Conservation (phyloP, 2,329 filamentous ascomycete genomes). For the Neopestalotiopsis rosae region DNA sequence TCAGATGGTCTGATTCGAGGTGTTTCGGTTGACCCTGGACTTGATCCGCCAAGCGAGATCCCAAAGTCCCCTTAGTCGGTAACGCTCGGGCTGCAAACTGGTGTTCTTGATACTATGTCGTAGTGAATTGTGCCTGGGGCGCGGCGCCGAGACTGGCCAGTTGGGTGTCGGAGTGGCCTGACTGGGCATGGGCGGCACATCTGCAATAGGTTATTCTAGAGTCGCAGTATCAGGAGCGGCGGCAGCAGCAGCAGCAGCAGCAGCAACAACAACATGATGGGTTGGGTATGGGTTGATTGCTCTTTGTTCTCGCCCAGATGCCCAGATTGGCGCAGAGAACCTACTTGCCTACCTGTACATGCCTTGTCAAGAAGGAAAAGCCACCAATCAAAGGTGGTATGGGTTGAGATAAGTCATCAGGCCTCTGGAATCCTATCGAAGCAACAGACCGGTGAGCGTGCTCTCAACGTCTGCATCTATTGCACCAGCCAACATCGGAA, state of each 20-base stretch:
- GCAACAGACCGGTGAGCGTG: neutral
- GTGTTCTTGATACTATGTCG: neutral
- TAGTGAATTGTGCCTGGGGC: neutral
- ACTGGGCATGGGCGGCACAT: neutral
- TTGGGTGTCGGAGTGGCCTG: constrained; percentile 9
- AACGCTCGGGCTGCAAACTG: neutral
- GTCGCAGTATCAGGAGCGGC: neutral
- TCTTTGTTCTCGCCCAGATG: neutral
- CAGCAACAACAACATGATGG: neutral
- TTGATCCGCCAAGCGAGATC: neutral
- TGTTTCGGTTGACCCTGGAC: neutral
- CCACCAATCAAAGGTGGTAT: neutral
- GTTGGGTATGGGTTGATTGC: too few relatives aligned
- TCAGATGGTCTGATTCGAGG: neutral
- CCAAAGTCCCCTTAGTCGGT: neutral
- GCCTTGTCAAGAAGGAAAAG: neutral
- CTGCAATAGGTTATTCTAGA: constrained; percentile 2
- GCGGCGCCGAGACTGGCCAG: neutral
- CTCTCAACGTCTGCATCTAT: neutral
- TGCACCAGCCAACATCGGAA: neutral
- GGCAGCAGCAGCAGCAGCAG: neutral
- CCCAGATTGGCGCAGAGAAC: neutral
- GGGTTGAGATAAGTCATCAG: neutral
- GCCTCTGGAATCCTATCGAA: constrained; percentile 1
- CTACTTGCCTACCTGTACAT: neutral